A percentile compares a stretch with the other conserved stretches of the same genome.
These are phyloP conservation scores for Moricandia arvensis DNA, from an alignment of 345 rosid genomes.

Conservation along the genomic window DNA sequence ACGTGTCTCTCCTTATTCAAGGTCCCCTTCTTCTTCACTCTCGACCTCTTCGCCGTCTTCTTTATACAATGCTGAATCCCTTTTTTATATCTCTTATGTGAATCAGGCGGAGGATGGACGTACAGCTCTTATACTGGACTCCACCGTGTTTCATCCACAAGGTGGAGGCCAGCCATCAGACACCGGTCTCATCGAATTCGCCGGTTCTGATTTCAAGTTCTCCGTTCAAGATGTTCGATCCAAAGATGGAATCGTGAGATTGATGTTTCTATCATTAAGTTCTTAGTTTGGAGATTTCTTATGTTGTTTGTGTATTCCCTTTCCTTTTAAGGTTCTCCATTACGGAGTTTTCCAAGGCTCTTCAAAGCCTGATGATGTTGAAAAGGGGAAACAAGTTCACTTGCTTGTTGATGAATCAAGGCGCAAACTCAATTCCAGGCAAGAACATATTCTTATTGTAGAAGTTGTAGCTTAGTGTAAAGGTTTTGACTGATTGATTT, in stretches of 20 bases:
- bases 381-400: conserved; percentile 48
- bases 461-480: not conserved
- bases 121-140: conserved; percentile 57
- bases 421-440: conserved; percentile 79
- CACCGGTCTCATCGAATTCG: conserved; percentile 49
- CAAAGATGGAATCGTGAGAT: conserved; percentile 60
- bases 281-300: not conserved
- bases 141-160: conserved; percentile 89
- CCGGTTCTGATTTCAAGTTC: conserved; percentile 44
- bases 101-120: conserved; percentile 65
- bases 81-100: not conserved
- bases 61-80: conserved; percentile 3
- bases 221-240: conserved; percentile 78
- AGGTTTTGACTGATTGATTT: not conserved
- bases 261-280: not conserved
- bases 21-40: not conserved
- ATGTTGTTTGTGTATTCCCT: not conserved
- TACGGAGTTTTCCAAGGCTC: conserved; percentile 59
- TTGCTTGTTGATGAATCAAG: conserved; percentile 64
- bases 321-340: conserved; percentile 58
- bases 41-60: conserved; percentile 17
- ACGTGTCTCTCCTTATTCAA: conserved; percentile 35
- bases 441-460: not conserved
- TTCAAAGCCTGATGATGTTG: conserved; percentile 38
- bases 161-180: conserved; percentile 95